Percentiles rank a stretch among this genome's conserved stretches.
These are phyloP conservation scores for Verticillium longisporum DNA, from an alignment of 2,329 filamentous ascomycete genomes.

Conservation along the genomic window DNA sequence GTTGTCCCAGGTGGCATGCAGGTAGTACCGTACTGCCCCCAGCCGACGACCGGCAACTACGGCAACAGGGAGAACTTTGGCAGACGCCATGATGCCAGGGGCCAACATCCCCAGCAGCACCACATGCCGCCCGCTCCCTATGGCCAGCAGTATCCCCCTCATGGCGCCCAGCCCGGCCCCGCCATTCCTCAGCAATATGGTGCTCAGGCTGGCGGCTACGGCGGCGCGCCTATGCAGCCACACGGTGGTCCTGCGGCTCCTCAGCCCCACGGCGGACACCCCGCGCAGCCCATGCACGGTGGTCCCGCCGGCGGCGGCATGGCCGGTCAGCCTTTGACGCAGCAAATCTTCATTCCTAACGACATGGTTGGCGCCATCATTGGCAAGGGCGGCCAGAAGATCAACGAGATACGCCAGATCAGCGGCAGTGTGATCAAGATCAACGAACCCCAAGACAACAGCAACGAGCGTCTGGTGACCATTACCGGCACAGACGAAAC, in stretches of 20 bases:
- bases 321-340: conserved; percentile 80
- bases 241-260: conserved; percentile 54
- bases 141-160: conserved; percentile 65
- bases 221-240: conserved; percentile 72
- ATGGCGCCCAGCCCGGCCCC: conserved; percentile 54
- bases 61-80: conserved; percentile 82
- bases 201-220: conserved; percentile 66
- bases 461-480: conserved; percentile 94
- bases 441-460: conserved; percentile 98
- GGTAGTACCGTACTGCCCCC: conserved; percentile 95
- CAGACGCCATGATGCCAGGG: conserved; percentile 64
- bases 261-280: conserved; percentile 45
- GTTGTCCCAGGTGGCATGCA: conserved; percentile 97
- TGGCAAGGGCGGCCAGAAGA: conserved; percentile 96
- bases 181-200: conserved; percentile 72
- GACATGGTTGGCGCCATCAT: conserved; percentile 99
- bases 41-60: conserved; percentile 87
- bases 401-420: conserved; percentile 97
- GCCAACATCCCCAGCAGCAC: conserved; percentile 53
- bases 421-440: conserved; percentile 99
- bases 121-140: conserved; percentile 72
- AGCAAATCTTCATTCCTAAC: conserved; percentile 98
- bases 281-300: conserved; percentile 65
- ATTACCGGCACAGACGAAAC: conserved; percentile 97
- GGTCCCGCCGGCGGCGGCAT: conserved; percentile 45